A percentile compares a stretch with the other conserved stretches of the same genome.
These are phyloP conservation scores for Ceratocystis alfenasii DNA, from an alignment of 2,329 filamentous ascomycete genomes.

Conservation along the genomic window DNA sequence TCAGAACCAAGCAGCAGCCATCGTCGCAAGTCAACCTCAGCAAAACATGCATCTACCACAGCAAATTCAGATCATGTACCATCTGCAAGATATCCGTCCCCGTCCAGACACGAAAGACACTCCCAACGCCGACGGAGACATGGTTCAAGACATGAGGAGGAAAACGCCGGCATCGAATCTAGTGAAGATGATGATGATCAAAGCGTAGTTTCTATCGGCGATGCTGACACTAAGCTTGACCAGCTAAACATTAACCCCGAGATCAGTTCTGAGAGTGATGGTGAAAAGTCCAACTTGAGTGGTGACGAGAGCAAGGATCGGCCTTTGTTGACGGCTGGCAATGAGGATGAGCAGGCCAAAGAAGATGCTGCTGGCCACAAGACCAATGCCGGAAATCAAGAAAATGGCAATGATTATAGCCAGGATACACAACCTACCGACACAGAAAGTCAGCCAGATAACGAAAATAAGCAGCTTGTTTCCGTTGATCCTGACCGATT, in stretches of 20 bases:
- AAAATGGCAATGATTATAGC: neutral
- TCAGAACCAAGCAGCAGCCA: neutral
- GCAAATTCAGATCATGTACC: neutral
- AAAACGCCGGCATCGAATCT: neutral
- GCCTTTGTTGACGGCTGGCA: conserved; percentile 11
- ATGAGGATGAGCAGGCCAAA: conserved; percentile 3
- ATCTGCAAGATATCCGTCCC: neutral
- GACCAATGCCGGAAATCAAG: neutral
- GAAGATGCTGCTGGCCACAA: neutral
- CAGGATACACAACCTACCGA: neutral
- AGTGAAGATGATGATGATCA: neutral
- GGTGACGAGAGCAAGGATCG: neutral
- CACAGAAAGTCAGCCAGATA: neutral
- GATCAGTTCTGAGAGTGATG: neutral
- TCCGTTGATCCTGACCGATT: neutral
- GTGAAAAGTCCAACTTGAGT: neutral
- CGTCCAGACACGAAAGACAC: neutral
- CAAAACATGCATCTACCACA: conserved; percentile 4
- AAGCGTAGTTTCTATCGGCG: neutral
- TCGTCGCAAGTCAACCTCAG: conserved; percentile 15
- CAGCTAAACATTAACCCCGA: neutral
- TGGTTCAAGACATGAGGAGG: neutral
- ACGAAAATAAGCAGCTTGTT: conserved; percentile 9
- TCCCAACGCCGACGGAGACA: conserved; percentile 7
- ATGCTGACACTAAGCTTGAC: neutral